Conservation (phyloP, 306 rosid species). For the Quercus rubra region DNA sequence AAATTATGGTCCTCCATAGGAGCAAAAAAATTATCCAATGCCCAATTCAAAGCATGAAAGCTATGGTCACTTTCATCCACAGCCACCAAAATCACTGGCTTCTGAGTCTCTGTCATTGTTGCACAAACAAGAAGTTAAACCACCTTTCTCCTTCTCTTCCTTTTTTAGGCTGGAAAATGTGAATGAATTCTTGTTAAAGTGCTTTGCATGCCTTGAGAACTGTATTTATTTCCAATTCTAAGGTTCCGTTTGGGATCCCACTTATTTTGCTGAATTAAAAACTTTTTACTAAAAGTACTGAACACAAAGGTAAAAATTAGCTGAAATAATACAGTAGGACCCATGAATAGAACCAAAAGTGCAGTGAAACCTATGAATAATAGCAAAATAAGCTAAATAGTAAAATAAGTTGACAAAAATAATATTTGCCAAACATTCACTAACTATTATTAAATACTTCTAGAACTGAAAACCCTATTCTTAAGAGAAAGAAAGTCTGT, state of each 20-base stretch:
- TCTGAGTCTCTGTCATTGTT: conserved; percentile 23
- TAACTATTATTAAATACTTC: background rate
- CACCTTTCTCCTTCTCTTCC: background rate
- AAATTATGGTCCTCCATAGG: background rate
- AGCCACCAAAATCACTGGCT: conserved; percentile 31
- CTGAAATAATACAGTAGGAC: rapidly evolving
- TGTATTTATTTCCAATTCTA: background rate
- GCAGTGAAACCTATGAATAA: rapidly evolving
- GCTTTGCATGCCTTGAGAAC: background rate
- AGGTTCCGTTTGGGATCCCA: rapidly evolving
- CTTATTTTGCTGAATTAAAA: no score
- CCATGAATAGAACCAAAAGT: rapidly evolving
- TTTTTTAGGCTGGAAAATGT: background rate
- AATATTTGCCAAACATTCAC: no score
- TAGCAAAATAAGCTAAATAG: no score
- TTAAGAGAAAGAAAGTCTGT: no score
- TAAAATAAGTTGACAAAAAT: no score
- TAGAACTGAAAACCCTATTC: no score
- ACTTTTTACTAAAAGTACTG: rapidly evolving
- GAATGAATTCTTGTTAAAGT: background rate
- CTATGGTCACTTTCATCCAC: conserved; percentile 37
- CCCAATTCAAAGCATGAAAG: conserved; percentile 40
- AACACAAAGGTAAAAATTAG: rapidly evolving
- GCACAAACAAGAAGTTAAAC: background rate
- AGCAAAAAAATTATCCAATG: conserved; percentile 30